Percentiles rank a stretch among this genome's conserved stretches.
phyloP scores from a whole-genome alignment of 305 asterid genomes.

The Striga hermonthica region DNA sequence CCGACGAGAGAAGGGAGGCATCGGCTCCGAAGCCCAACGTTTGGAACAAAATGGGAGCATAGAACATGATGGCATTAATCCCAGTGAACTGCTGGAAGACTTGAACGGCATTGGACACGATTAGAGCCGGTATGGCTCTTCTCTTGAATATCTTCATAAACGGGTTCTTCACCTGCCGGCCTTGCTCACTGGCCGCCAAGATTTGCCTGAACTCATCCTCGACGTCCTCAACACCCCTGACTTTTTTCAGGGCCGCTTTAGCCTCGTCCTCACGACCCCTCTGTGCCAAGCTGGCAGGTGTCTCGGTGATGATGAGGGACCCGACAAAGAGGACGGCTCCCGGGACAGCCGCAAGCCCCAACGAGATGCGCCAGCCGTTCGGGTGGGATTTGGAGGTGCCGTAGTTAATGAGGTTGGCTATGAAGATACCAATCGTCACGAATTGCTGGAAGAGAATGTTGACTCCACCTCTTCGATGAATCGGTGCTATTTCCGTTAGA shows the following conservation, averaged over 20 bases:
- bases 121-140: constrained; percentile 39
- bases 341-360: constrained; percentile 55
- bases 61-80: constrained; percentile 53
- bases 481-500: constrained; percentile 58
- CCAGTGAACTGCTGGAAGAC: constrained; percentile 53
- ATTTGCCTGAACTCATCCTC: constrained; percentile 43
- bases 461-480: constrained; percentile 60
- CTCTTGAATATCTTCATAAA: constrained; percentile 40
- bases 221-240: constrained; percentile 48
- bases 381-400: constrained; percentile 41
- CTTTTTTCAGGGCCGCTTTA: constrained; percentile 34
- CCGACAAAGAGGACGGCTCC: constrained; percentile 39
- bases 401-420: constrained; percentile 52
- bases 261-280: constrained; percentile 42
- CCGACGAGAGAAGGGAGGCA: constrained; percentile 40
- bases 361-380: constrained; percentile 53
- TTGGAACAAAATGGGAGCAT: constrained; percentile 41
- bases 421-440: constrained; percentile 57
- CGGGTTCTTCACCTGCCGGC: constrained; percentile 37
- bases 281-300: constrained; percentile 50
- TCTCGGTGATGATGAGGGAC: constrained; percentile 47
- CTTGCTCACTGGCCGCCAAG: constrained; percentile 38
- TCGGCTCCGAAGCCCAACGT: constrained; percentile 35
- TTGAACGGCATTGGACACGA: constrained; percentile 30
- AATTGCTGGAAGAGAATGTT: constrained; percentile 67